Evolutionary conservation across 768 basidiomycete species (phyloP), one percentile per base, ranked within the genome.

Genomic region (Ramaria rubella): DNA sequence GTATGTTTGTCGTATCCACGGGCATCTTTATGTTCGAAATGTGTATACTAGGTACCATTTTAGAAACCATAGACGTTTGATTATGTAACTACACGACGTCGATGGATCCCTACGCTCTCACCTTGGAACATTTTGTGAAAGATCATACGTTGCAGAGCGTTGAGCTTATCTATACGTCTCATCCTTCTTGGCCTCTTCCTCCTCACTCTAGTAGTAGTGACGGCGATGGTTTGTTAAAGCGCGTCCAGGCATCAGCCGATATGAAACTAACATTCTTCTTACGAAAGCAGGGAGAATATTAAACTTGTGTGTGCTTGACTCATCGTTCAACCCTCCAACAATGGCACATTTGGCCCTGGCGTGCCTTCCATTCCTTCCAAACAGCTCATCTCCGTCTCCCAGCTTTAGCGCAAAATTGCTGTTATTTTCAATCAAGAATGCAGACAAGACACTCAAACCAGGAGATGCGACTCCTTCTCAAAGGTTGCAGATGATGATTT

Each of bases 241-340:
- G 24, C n/a, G 6, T 40, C n/a, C 27, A 42, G 15, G 24, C 17
- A 54, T 19, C 12, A 24, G 15, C 23, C 23, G 46, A 48, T 24
- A 3, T 48, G 27, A 19, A 56, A 31, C 21, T 55, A 7, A 19
- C 31, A 15, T 29, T 14, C 38, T 49, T 30, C n/a, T n/a, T n/a
- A n/a, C n/a, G n/a, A n/a, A n/a, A n/a, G n/a, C 23, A 46, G 36
- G 45, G 33, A 33, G 21, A n/a, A 17, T 17, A 21, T n/a, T 19
- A 21, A n/a, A 17, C 8, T 21, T 42, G 6, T 78, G 86, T 3
- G 74, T 94, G n/a, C 77, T 96, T 36, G 94, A 96, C 63, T 86
- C 92, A 1, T 94, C 91, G 1, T 97, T 90, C 73, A 95, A 97
- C 64, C 94, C 94, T 3, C 94, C 94, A 1, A 93, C 90, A 2